phyloP scores from a whole-genome alignment of 2,329 filamentous ascomycete species.

The Arthrobotrys sphaeroides region DNA sequence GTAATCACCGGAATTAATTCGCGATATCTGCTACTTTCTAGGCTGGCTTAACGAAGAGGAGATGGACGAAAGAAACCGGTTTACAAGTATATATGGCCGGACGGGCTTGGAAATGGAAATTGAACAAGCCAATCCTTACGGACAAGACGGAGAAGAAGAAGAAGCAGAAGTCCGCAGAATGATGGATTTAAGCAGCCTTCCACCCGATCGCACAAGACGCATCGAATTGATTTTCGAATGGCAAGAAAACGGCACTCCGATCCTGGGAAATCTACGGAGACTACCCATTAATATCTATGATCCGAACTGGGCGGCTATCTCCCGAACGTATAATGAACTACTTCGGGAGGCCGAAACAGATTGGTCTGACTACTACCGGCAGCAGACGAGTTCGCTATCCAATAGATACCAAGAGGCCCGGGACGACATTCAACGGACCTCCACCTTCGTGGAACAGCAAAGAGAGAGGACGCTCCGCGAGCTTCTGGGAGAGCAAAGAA shows the following conservation, averaged over 20 bases:
- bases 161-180: not conserved
- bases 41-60: constrained; percentile 1
- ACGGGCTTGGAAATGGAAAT: constrained; percentile 7
- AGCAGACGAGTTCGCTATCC: not conserved
- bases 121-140: not conserved
- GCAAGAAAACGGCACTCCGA: not conserved
- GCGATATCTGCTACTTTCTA: too few species aligned
- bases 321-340: not conserved
- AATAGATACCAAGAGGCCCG: not conserved
- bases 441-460: not conserved
- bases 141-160: not conserved
- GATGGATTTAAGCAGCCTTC: not conserved
- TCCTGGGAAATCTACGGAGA: constrained; percentile 20
- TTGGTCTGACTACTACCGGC: constrained; percentile 3
- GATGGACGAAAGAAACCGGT: constrained; percentile 13
- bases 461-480: too few species aligned
- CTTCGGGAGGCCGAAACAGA: not conserved
- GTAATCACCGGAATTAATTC: too few species aligned
- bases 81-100: constrained; percentile 1
- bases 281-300: constrained; percentile 8
- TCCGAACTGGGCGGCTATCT: constrained; percentile 9
- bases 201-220: not conserved
- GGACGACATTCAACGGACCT: not conserved
- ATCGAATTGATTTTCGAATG: not conserved
- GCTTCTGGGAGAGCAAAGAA: too few species aligned